Conservation (phyloP, 1,284 basidiomycete genomes). For the Leccinum cinnamomeum region DNA sequence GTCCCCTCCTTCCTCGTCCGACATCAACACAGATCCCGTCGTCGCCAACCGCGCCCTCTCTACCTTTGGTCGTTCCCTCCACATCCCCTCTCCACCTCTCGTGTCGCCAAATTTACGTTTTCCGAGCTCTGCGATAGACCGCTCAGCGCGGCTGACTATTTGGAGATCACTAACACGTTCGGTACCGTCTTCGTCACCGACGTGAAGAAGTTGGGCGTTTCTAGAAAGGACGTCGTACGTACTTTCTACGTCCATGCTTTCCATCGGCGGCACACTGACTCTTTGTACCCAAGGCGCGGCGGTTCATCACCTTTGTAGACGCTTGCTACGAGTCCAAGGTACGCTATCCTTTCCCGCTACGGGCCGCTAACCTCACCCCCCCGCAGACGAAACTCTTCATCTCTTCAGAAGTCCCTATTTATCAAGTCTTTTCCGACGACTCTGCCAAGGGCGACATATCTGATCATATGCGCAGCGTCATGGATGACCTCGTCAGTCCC, state of each 20-base stretch:
- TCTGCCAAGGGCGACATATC: slow-evolving; percentile 48
- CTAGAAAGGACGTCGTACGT: slow-evolving; percentile 81
- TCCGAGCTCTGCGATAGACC: slow-evolving; percentile 87
- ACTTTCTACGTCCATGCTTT: neutral
- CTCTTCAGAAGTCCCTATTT: slow-evolving; percentile 88
- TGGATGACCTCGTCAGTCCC: slow-evolving; percentile 80
- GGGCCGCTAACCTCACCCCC: neutral
- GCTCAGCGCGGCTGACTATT: slow-evolving; percentile 92
- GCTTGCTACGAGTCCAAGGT: slow-evolving; percentile 92
- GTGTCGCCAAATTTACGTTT: slow-evolving; percentile 88
- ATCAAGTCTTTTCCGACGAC: slow-evolving; percentile 83
- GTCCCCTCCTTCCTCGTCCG: slow-evolving; percentile 40
- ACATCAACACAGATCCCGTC: slow-evolving; percentile 43
- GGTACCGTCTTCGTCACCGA: slow-evolving; percentile 86
- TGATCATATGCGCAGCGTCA: slow-evolving; percentile 83
- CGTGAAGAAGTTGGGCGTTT: slow-evolving; percentile 86
- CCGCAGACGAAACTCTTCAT: slow-evolving; percentile 82
- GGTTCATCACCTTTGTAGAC: slow-evolving; percentile 98
- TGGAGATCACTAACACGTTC: slow-evolving; percentile 90
- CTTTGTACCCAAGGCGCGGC: slow-evolving; percentile 60
- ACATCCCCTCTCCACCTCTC: slow-evolving; percentile 79
- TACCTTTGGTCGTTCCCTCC: slow-evolving; percentile 87
- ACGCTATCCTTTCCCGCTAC: slow-evolving; percentile 11
- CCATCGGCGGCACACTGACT: neutral
- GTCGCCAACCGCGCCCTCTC: slow-evolving; percentile 64